A percentile compares a stretch with the other conserved stretches of the same genome.
phyloP scores from a whole-genome alignment of 345 rosid genomes.

The Sonneratia caseolaris region DNA sequence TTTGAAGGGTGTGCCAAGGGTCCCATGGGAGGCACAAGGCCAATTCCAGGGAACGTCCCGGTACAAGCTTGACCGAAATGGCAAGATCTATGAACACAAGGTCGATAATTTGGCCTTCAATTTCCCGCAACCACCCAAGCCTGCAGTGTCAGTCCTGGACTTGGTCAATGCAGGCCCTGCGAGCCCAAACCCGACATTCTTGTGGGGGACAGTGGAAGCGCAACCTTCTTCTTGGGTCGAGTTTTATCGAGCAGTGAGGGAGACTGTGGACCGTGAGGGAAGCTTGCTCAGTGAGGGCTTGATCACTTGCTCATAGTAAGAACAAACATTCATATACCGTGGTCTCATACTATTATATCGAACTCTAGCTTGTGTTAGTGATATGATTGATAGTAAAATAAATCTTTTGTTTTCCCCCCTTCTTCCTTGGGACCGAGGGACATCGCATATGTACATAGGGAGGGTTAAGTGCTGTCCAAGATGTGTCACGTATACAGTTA shows the following conservation, averaged over 20 bases:
- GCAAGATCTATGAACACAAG: conserved; percentile 82
- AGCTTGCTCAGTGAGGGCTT: conserved; percentile 34
- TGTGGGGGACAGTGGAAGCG: conserved; percentile 49
- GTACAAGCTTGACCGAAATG: conserved; percentile 76
- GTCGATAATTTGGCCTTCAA: conserved; percentile 88
- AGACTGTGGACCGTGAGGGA: conserved; percentile 41
- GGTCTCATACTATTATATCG: conserved; percentile 6
- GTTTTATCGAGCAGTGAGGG: conserved; percentile 52
- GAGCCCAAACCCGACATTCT: conserved; percentile 75
- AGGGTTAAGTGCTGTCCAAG: neutral
- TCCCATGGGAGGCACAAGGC: conserved; percentile 96
- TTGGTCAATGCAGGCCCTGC: conserved; percentile 76
- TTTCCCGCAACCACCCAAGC: conserved; percentile 66
- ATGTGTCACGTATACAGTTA: neutral
- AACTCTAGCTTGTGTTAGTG: conserved; percentile 1
- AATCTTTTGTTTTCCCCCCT: neutral
- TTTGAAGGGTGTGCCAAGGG: conserved; percentile 75
- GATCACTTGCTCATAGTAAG: conserved; percentile 46
- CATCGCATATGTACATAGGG: conserved; percentile 10
- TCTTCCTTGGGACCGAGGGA: neutral
- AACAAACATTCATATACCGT: neutral
- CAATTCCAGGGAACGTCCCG: conserved; percentile 87
- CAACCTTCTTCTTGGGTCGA: conserved; percentile 63
- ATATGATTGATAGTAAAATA: conserved; percentile 8
- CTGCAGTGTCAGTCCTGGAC: conserved; percentile 68